phyloP scores from a whole-genome alignment of 2,329 filamentous ascomycete species.

The Alternaria gaisen region DNA sequence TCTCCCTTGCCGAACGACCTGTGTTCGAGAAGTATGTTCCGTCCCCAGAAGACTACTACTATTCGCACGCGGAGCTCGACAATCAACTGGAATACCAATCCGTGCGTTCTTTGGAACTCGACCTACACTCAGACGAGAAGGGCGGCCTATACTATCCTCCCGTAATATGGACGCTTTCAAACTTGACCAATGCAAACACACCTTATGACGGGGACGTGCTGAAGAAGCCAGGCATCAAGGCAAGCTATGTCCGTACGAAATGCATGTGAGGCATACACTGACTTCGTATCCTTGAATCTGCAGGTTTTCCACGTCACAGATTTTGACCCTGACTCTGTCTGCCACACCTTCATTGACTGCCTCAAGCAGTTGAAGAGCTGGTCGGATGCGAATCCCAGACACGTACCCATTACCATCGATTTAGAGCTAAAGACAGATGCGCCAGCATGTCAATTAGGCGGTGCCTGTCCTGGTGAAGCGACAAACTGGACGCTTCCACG shows the following conservation, averaged over 20 bases:
- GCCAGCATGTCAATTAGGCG: slow-evolving; percentile 43
- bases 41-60: slow-evolving; percentile 56
- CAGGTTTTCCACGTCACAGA: slow-evolving; percentile 62
- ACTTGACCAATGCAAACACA: slow-evolving; percentile 51
- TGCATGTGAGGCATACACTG: too few relatives aligned
- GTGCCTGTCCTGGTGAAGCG: slow-evolving; percentile 51
- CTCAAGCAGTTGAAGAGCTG: slow-evolving; percentile 56
- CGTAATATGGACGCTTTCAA: slow-evolving; percentile 54
- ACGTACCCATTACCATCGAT: slow-evolving; percentile 61
- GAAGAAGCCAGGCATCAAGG: slow-evolving; percentile 54
- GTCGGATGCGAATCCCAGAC: slow-evolving; percentile 54
- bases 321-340: slow-evolving; percentile 57
- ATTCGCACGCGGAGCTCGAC: slow-evolving; percentile 57
- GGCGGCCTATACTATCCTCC: slow-evolving; percentile 60
- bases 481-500: slow-evolving; percentile 56
- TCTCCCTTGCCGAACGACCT: slow-evolving; percentile 53
- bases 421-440: slow-evolving; percentile 60
- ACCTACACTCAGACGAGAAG: slow-evolving; percentile 59
- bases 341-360: slow-evolving; percentile 58
- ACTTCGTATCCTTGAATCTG: too few relatives aligned
- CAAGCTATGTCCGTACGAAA: too few relatives aligned
- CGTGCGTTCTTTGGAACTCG: slow-evolving; percentile 60
- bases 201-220: slow-evolving; percentile 53
- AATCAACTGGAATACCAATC: slow-evolving; percentile 58
- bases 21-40: slow-evolving; percentile 53